These are phyloP conservation scores for Remersonia thermophila DNA, from an alignment of 2,329 filamentous ascomycete species.

Conservation along the genomic window DNA sequence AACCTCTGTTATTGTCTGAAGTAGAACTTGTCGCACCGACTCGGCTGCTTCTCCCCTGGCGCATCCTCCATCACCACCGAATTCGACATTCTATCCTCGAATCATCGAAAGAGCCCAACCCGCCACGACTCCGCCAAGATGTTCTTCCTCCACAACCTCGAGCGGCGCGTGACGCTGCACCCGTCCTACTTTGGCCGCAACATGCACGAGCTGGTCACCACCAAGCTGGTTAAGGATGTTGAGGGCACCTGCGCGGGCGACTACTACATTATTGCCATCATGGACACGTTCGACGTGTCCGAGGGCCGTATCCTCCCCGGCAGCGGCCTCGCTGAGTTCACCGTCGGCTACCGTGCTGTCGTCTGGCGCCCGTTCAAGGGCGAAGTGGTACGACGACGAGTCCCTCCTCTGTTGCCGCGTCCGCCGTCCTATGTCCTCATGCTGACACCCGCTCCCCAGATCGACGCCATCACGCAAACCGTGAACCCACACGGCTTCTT, in stretches of 20 bases:
- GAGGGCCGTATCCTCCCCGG: conserved; percentile 87
- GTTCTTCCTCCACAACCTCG: conserved; percentile 98
- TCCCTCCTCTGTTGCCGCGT: no score
- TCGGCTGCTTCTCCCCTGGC: not conserved
- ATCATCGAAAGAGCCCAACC: not conserved
- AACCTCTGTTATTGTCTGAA: no score
- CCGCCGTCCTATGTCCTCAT: no score
- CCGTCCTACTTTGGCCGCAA: conserved; percentile 94
- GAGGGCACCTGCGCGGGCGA: conserved; percentile 91
- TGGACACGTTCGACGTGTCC: conserved; percentile 91
- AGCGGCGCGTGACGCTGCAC: conserved; percentile 87
- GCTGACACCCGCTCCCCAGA: conserved; percentile 35
- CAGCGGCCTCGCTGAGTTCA: conserved; percentile 86
- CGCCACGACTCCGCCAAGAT: conserved; percentile 35
- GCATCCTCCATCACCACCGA: no score
- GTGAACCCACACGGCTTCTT: conserved; percentile 92
- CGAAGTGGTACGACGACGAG: conserved; percentile 82
- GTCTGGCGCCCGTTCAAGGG: conserved; percentile 97
- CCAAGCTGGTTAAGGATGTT: conserved; percentile 81
- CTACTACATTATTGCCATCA: conserved; percentile 96
- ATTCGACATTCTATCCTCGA: no score
- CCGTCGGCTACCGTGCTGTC: conserved; percentile 86
- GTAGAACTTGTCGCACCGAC: no score
- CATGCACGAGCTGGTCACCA: conserved; percentile 82
- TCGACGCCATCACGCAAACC: conserved; percentile 85